phyloP scores from a whole-genome alignment of 2,329 filamentous ascomycete genomes.

The Penicillium vulpinum region DNA sequence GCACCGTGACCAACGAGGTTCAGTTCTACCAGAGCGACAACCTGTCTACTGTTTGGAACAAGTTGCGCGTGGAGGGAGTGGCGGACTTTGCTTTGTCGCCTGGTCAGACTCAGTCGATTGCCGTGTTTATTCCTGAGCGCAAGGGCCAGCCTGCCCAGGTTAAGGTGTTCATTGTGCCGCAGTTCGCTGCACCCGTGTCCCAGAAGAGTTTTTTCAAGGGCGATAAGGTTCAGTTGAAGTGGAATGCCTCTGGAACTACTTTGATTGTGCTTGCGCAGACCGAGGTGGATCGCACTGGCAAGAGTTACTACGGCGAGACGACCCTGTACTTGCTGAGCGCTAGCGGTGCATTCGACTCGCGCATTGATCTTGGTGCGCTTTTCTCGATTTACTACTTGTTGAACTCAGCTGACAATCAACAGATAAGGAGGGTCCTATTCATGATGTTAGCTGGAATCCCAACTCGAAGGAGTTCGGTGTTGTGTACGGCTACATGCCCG shows the following conservation, averaged over 20 bases:
- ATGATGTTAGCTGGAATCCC: conserved; percentile 97
- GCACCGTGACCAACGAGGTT: conserved; percentile 93
- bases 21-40: conserved; percentile 93
- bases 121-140: conserved; percentile 91
- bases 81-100: conserved; percentile 86
- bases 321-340: conserved; percentile 93
- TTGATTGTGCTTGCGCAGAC: conserved; percentile 95
- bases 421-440: conserved; percentile 97
- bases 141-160: conserved; percentile 95
- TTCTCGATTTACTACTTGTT: neutral
- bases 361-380: conserved; percentile 67
- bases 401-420: neutral
- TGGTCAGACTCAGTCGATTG: conserved; percentile 85
- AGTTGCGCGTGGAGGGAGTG: conserved; percentile 88
- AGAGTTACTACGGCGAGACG: conserved; percentile 99
- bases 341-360: conserved; percentile 87
- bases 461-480: conserved; percentile 98
- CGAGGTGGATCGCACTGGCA: conserved; percentile 96
- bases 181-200: conserved; percentile 79
- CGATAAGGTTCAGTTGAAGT: conserved; percentile 98
- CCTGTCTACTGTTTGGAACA: conserved; percentile 87
- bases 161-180: conserved; percentile 89
- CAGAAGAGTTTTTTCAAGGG: conserved; percentile 99
- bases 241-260: conserved; percentile 89
- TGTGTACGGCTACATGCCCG: conserved; percentile 98